A percentile compares a stretch with the other conserved stretches of the same genome.
Evolutionary conservation across 2,329 filamentous ascomycete species (phyloP).

Genomic region (Diaporthe vaccinii): DNA sequence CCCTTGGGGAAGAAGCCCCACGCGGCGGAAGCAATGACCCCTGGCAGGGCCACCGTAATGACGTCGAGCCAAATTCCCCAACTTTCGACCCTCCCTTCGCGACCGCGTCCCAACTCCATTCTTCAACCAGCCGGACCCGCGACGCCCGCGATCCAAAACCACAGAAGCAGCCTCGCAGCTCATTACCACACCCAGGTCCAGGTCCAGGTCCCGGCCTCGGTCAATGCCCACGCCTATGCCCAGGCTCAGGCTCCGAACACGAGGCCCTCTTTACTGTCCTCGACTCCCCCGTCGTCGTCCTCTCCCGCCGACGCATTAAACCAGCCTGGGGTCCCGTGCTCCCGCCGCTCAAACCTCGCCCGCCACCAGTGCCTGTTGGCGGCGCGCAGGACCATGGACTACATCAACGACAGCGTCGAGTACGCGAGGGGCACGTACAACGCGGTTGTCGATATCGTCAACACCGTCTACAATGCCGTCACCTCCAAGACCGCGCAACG

Average conservation of each 20-base stretch:
- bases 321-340: neutral
- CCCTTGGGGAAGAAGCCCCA: neutral
- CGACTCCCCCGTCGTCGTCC: neutral
- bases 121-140: neutral
- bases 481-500: constrained; percentile 67
- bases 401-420: constrained; percentile 17
- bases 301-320: neutral
- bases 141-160: constrained; percentile 3
- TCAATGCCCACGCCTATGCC: neutral
- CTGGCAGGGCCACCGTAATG: constrained; percentile 32
- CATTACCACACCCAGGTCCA: neutral
- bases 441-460: constrained; percentile 46
- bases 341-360: neutral
- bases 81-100: neutral
- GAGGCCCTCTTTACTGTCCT: neutral
- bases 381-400: constrained; percentile 36
- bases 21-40: constrained; percentile 9
- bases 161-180: neutral
- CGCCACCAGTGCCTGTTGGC: neutral
- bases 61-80: constrained; percentile 35
- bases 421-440: constrained; percentile 14
- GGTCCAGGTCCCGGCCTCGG: neutral
- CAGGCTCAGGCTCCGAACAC: neutral
- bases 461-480: constrained; percentile 51
- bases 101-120: neutral